A percentile compares a stretch with the other conserved stretches of the same genome.
phyloP scores from a whole-genome alignment of 768 basidiomycete species.

The Lactarius tabidus region DNA sequence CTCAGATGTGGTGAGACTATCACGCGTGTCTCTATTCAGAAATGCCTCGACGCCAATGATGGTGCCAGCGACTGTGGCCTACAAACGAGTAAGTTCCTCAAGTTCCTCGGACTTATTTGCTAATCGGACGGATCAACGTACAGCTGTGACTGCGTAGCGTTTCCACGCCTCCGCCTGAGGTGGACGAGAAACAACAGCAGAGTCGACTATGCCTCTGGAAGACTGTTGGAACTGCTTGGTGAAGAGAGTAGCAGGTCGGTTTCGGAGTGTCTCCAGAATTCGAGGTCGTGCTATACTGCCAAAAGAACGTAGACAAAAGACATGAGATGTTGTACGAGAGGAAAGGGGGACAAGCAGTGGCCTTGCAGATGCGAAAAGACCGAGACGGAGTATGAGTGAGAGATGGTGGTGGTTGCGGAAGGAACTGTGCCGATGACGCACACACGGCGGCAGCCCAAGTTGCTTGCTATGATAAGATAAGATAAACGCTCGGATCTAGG shows the following conservation, averaged over 20 bases:
- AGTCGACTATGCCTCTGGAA: conserved; percentile 49
- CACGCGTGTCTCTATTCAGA: conserved; percentile 77
- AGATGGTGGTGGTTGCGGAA: conserved; percentile 8
- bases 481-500: background rate
- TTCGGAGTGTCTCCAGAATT: conserved; percentile 32
- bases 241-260: conserved; percentile 30
- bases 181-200: conserved; percentile 39
- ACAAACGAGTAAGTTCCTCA: conserved; percentile 7
- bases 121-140: conserved; percentile 30
- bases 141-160: conserved; percentile 50
- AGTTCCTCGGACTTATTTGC: background rate
- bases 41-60: conserved; percentile 59
- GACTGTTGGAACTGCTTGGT: conserved; percentile 27
- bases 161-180: conserved; percentile 43
- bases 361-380: conserved; percentile 26
- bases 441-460: too few species aligned
- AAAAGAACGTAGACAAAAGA: conserved; percentile 30
- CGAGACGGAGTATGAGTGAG: conserved; percentile 30
- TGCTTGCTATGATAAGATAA: conserved; percentile 14
- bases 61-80: conserved; percentile 72
- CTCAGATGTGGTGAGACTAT: conserved; percentile 57
- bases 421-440: conserved; percentile 16
- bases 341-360: conserved; percentile 28
- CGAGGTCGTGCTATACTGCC: conserved; percentile 33
- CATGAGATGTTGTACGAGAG: conserved; percentile 26